Evolutionary conservation across 306 rosid genomes (phyloP), one percentile per base, ranked within the genome.

Genomic region (Vigna angularis): DNA sequence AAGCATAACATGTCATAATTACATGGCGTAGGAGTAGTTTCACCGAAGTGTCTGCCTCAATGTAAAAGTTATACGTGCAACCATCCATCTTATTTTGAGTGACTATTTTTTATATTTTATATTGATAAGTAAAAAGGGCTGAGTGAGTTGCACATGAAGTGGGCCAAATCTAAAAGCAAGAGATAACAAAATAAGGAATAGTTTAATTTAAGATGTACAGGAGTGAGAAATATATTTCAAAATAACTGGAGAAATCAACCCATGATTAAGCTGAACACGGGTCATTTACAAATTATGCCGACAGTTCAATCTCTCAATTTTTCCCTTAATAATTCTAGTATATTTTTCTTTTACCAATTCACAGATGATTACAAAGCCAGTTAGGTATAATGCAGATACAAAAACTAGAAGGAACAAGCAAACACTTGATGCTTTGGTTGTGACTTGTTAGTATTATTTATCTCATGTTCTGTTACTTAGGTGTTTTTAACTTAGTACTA

Each of bases 101-200:
- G 12, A 81, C 72, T 51, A 59, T 36, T 51, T 13, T 26, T 48
- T 58, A 53, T 42, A 53, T 1, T 69, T 74, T 49, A 70, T 51
- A 63, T 14, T 52, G 49, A 12, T 38, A 12, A 26, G 24, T 65
- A 49, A 42, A 48, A 22, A 30, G 57, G 49, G 36, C 11, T 49
- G 14, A 17, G 47, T 67, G 55, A 74, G 50, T 24, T 57, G 76
- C 80, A 81, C 84, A 74, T 74, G 84, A 74, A 49, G 76, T 81
- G 85, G 85, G 72, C 72, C 85, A 68, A 58, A 75, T 66, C 65
- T 30, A 69, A 75, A 59, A 20, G 73, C 18, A 75, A 45, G 49
- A 59, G 32, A 72, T 57, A 75, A 70, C 76, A 68, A 34, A 83
- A 18, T 20, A 68, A 42, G 6, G 66, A 68, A 61, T 38, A 61